Percentiles rank a stretch among this genome's conserved stretches.
These are phyloP conservation scores for Coemansia sp. DNA, from an alignment of 192 early-diverging fungal genomes.

Conservation along the genomic window DNA sequence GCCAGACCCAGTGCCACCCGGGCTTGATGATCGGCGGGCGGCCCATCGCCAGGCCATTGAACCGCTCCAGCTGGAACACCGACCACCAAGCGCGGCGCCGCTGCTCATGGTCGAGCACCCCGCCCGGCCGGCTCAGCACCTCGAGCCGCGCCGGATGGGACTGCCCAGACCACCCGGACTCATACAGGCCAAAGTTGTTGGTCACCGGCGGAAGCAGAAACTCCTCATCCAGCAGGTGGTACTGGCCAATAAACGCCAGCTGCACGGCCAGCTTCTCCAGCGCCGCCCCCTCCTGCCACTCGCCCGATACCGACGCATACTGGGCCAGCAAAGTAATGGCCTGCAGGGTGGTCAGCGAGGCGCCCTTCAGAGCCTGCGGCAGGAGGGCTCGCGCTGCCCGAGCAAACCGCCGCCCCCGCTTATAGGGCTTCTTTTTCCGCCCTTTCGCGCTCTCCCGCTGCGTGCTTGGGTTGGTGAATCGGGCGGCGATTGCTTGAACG, in stretches of 20 bases:
- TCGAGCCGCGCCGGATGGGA: constrained; percentile 39
- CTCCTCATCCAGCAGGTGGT: constrained; percentile 49
- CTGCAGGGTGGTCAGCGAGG: constrained; percentile 35
- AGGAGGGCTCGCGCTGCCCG: constrained; percentile 23
- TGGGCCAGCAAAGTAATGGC: constrained; percentile 30
- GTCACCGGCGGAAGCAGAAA: constrained; percentile 41
- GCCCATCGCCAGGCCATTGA: constrained; percentile 50
- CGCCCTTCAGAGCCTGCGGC: constrained; percentile 6
- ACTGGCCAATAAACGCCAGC: constrained; percentile 45
- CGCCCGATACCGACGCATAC: constrained; percentile 41
- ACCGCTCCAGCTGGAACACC: constrained; percentile 45
- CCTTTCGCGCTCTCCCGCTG: no score
- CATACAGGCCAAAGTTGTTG: constrained; percentile 42
- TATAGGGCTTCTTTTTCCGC: constrained; percentile 15
- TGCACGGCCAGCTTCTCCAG: constrained; percentile 45
- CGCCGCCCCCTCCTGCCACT: constrained; percentile 46
- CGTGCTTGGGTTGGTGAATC: background rate
- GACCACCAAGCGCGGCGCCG: constrained; percentile 45
- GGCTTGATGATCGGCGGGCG: constrained; percentile 48
- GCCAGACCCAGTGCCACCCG: constrained; percentile 53
- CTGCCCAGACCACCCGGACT: constrained; percentile 44
- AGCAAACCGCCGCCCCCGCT: constrained; percentile 25
- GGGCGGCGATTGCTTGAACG: constrained; percentile 35
- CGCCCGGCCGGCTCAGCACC: constrained; percentile 37
- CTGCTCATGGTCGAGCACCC: constrained; percentile 44